Conservation (phyloP, 768 basidiomycete genomes). For the Thelephora ganbajun region DNA sequence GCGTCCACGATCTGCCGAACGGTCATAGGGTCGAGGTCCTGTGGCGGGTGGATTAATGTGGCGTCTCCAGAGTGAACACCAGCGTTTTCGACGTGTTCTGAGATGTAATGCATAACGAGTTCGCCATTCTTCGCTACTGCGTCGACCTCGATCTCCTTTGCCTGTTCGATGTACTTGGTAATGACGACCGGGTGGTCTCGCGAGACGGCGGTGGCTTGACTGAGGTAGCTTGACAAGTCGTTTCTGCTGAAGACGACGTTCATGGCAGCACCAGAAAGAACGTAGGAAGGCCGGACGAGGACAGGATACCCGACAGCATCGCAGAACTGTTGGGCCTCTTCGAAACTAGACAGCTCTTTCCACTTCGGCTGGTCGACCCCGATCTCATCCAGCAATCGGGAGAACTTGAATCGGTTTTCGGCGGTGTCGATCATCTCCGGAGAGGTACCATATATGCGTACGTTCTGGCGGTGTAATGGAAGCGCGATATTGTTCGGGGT, state of each 20-base stretch:
- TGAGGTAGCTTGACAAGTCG: slow-evolving; percentile 84
- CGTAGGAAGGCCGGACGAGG: slow-evolving; percentile 93
- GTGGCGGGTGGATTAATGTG: slow-evolving; percentile 94
- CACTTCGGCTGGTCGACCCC: slow-evolving; percentile 96
- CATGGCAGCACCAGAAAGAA: slow-evolving; percentile 99
- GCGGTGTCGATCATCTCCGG: slow-evolving; percentile 99
- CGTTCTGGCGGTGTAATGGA: slow-evolving; percentile 90
- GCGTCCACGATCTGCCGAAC: slow-evolving; percentile 95
- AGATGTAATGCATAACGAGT: slow-evolving; percentile 99
- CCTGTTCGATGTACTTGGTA: slow-evolving; percentile 98
- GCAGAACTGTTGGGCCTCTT: slow-evolving; percentile 83
- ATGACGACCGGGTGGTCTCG: slow-evolving; percentile 96
- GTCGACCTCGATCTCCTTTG: slow-evolving; percentile 99
- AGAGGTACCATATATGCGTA: slow-evolving; percentile 96
- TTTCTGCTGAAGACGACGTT: slow-evolving; percentile 93
- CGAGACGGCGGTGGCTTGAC: slow-evolving; percentile 91
- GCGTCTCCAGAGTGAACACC: slow-evolving; percentile 99
- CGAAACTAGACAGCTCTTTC: slow-evolving; percentile 91
- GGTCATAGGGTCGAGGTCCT: slow-evolving; percentile 94
- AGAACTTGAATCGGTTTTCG: slow-evolving; percentile 99
- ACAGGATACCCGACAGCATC: slow-evolving; percentile 90
- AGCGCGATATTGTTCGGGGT: slow-evolving; percentile 98
- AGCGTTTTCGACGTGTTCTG: slow-evolving; percentile 98
- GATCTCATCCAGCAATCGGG: slow-evolving; percentile 91
- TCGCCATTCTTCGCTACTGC: slow-evolving; percentile 94